Percentiles rank a stretch among this genome's conserved stretches.
Evolutionary conservation across 2,329 filamentous ascomycete genomes (phyloP).

Genomic region (Aspergillus sp.): DNA sequence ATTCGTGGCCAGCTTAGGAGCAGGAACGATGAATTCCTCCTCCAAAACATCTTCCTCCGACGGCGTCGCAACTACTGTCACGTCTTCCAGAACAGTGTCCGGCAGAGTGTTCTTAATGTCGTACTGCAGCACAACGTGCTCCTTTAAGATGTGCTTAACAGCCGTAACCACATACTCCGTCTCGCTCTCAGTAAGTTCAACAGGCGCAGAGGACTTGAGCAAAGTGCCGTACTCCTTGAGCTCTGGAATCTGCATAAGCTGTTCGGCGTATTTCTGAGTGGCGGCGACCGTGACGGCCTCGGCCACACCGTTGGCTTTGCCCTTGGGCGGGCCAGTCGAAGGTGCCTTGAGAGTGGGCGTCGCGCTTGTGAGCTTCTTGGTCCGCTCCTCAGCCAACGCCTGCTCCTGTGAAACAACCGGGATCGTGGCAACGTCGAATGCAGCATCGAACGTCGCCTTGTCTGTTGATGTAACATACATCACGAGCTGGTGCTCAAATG

Average conservation of each 20-base stretch:
- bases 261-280: slow-evolving; percentile 85
- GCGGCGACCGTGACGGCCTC: slow-evolving; percentile 78
- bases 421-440: slow-evolving; percentile 89
- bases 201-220: slow-evolving; percentile 82
- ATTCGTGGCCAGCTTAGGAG: slow-evolving; percentile 77
- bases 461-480: slow-evolving; percentile 95
- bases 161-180: slow-evolving; percentile 95
- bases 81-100: slow-evolving; percentile 86
- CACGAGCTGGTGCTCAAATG: slow-evolving; percentile 95
- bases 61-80: slow-evolving; percentile 78
- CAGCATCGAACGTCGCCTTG: slow-evolving; percentile 76
- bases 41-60: slow-evolving; percentile 72
- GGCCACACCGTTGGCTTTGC: slow-evolving; percentile 65
- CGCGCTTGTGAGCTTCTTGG: slow-evolving; percentile 92
- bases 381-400: slow-evolving; percentile 91
- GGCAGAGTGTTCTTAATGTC: slow-evolving; percentile 97
- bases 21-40: slow-evolving; percentile 92
- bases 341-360: slow-evolving; percentile 93
- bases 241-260: slow-evolving; percentile 85
- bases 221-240: slow-evolving; percentile 85
- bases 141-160: slow-evolving; percentile 97
- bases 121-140: slow-evolving; percentile 93
- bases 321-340: slow-evolving; percentile 74
- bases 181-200: slow-evolving; percentile 94
- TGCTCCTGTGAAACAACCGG: slow-evolving; percentile 94